Evolutionary conservation across 768 basidiomycete genomes (phyloP).

Genomic region (Hysterangium stoloniferum): DNA sequence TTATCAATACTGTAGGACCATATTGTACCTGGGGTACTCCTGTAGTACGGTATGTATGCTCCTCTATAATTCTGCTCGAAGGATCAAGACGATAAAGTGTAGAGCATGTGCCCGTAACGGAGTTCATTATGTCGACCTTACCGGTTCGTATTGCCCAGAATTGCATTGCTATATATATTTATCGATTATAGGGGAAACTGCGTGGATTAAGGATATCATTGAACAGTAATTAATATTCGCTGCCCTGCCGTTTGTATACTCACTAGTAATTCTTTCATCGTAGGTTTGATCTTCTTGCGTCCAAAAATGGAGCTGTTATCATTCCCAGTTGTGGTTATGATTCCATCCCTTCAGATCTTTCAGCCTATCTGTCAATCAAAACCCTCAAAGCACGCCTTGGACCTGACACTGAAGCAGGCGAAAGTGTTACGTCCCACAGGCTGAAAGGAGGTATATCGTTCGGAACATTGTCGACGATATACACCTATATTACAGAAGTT

Average conservation of each 20-base stretch:
- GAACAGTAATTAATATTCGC: constrained; percentile 36
- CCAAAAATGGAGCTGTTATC: constrained; percentile 63
- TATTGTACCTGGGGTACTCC: constrained; percentile 66
- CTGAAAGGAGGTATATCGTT: constrained; percentile 49
- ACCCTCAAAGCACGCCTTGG: constrained; percentile 46
- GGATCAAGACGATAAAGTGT: not conserved
- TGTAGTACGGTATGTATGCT: constrained; percentile 49
- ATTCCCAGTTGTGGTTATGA: constrained; percentile 75
- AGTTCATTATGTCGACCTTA: constrained; percentile 81
- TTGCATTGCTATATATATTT: not conserved
- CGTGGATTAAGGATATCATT: constrained; percentile 61
- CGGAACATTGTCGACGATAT: constrained; percentile 45
- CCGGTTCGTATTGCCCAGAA: constrained; percentile 24
- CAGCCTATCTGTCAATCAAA: constrained; percentile 59
- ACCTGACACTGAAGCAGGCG: constrained; percentile 33
- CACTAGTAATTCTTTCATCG: constrained; percentile 12
- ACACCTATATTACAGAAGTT: constrained; percentile 22
- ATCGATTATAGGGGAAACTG: constrained; percentile 39
- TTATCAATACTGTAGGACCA: constrained; percentile 74
- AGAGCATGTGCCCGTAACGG: constrained; percentile 69
- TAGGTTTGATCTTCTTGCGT: constrained; percentile 68
- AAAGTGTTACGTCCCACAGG: constrained; percentile 48
- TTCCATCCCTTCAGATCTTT: constrained; percentile 68
- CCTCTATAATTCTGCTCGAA: not conserved
- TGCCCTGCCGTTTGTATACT: not conserved